phyloP scores from a whole-genome alignment of 129 eudicot genomes.

The Helichrysum umbraculigerum region DNA sequence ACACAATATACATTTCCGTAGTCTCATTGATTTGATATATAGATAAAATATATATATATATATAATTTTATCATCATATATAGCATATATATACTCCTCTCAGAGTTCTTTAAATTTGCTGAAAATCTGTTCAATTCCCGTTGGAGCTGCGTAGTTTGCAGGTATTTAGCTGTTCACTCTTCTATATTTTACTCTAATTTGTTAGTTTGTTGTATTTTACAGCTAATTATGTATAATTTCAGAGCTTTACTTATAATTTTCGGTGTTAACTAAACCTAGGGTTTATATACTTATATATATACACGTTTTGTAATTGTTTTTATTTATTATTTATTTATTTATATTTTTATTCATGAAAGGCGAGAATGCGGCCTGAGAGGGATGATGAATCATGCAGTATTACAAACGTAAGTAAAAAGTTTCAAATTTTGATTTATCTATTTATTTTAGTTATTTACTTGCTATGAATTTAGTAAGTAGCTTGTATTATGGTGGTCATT shows the following conservation, averaged over 20 bases:
- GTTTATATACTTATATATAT: conserved; percentile 14
- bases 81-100: background rate
- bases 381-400: conserved; percentile 25
- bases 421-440: background rate
- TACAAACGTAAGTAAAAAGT: conserved; percentile 33
- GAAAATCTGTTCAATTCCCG: conserved; percentile 2
- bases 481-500: conserved; percentile 15
- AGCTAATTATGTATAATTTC: conserved; percentile 8
- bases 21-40: background rate
- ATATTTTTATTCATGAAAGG: conserved; percentile 7
- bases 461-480: conserved; percentile 6
- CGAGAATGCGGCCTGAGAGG: conserved; percentile 24
- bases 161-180: conserved; percentile 16
- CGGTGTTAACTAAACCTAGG: conserved; percentile 18
- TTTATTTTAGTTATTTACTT: background rate
- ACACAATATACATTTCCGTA: background rate
- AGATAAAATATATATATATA: background rate
- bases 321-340: background rate
- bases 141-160: conserved; percentile 1
- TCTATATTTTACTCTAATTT: background rate
- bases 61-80: background rate
- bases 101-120: background rate
- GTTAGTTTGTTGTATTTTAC: background rate
- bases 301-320: conserved; percentile 16
- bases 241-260: background rate